Percentiles rank a stretch among this genome's conserved stretches.
Conservation (phyloP, 257 asterid species). For the Nicotiana knightiana region DNA sequence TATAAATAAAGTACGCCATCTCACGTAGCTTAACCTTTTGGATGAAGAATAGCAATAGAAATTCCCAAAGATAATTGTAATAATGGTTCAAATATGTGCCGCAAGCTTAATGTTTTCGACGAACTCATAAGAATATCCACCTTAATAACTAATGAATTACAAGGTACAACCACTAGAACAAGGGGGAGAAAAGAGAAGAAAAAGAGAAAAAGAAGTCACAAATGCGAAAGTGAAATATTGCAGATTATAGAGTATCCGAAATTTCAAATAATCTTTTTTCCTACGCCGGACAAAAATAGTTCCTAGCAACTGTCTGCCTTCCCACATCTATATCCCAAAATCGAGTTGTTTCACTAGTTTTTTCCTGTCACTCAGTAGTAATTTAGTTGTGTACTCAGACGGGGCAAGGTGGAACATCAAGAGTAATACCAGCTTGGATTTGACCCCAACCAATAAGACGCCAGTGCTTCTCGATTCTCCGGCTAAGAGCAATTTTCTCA, state of each 20-base stretch:
- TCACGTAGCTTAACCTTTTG: background rate
- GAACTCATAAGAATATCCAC: constrained; percentile 2
- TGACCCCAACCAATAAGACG: constrained; percentile 99
- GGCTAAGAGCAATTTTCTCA: constrained; percentile 84
- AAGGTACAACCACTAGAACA: constrained; percentile 2
- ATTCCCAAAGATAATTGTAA: background rate
- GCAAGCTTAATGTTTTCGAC: background rate
- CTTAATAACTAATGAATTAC: constrained; percentile 10
- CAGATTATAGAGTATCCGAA: constrained; percentile 10
- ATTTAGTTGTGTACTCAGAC: constrained; percentile 23
- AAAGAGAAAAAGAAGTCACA: background rate
- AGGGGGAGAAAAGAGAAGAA: background rate
- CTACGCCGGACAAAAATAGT: constrained; percentile 42
- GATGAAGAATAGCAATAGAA: background rate
- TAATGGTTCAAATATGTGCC: background rate
- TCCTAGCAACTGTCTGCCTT: constrained; percentile 37
- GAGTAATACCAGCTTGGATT: constrained; percentile 87
- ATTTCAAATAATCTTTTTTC: constrained; percentile 34
- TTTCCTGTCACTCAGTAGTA: background rate
- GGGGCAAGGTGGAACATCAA: constrained; percentile 86
- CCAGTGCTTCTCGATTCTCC: constrained; percentile 97
- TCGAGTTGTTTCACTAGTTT: background rate
- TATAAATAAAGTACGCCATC: too few species aligned
- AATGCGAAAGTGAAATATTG: background rate
- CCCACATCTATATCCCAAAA: constrained; percentile 43